Conservation (phyloP, 768 basidiomycete genomes). For the Lactarius deliciosus region DNA sequence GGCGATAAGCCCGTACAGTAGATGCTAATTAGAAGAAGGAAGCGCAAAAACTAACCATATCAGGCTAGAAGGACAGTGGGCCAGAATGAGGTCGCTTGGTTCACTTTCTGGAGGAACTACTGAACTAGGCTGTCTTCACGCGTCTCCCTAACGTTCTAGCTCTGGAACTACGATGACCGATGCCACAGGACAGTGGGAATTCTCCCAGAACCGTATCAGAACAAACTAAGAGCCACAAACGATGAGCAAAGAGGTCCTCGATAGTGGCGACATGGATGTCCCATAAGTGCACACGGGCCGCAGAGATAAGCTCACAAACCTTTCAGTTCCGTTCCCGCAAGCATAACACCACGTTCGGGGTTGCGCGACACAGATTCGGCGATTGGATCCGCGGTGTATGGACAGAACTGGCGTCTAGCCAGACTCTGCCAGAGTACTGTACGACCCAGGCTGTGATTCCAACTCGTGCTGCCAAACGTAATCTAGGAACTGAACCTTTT, state of each 20-base stretch:
- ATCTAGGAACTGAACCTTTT: neutral
- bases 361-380: neutral
- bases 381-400: neutral
- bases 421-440: no score
- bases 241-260: neutral
- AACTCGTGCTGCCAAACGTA: neutral
- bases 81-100: neutral
- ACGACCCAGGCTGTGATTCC: neutral
- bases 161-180: neutral
- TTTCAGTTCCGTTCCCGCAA: neutral
- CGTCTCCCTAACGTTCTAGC: neutral
- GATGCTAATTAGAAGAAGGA: neutral
- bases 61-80: neutral
- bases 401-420: neutral
- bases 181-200: neutral
- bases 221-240: neutral
- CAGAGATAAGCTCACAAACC: neutral
- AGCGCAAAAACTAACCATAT: slow-evolving; percentile 3
- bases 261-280: neutral
- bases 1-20: no score
- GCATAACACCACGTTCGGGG: no score
- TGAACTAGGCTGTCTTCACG: neutral
- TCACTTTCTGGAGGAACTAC: neutral
- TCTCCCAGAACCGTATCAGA: neutral
- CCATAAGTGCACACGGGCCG: no score